Evolutionary conservation across 129 eudicot species (phyloP).

Genomic region (Centaurea solstitialis): DNA sequence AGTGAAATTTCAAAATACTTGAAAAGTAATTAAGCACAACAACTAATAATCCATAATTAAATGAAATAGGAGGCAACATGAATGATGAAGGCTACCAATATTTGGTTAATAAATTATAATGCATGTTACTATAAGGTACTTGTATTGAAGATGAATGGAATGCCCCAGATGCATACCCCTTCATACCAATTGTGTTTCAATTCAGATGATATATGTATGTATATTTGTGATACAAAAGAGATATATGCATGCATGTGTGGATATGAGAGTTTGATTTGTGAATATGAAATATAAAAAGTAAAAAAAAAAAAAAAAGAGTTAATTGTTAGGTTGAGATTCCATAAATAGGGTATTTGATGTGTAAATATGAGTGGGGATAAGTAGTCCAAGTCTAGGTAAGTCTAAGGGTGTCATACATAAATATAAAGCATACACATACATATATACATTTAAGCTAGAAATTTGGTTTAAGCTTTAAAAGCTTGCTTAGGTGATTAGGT

Average conservation of each 20-base stretch:
- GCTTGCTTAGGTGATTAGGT: conserved; percentile 38
- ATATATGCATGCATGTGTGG: not conserved
- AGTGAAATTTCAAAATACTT: not conserved
- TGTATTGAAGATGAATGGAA: not conserved
- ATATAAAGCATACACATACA: conserved; percentile 15
- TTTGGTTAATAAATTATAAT: not conserved
- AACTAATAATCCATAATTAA: not conserved
- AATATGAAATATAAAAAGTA: conserved; percentile 6
- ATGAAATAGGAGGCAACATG: not conserved
- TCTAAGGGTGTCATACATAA: conserved; percentile 37
- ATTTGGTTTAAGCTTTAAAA: conserved; percentile 70
- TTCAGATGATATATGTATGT: not conserved
- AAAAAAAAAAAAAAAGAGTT: not conserved
- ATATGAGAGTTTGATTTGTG: not conserved
- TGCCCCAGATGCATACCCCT: not conserved
- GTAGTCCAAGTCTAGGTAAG: conserved; percentile 1
- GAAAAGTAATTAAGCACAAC: not conserved
- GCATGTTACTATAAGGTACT: too few species aligned
- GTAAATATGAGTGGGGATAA: conserved; percentile 27
- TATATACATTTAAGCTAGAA: conserved; percentile 14
- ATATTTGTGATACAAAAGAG: not conserved
- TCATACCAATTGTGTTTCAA: not conserved
- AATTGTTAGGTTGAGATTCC: conserved; percentile 34
- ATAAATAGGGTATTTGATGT: conserved; percentile 38
- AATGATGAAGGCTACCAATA: not conserved